Conservation (phyloP, 2,329 filamentous ascomycete species). For the Stagonosporopsis vannaccii region DNA sequence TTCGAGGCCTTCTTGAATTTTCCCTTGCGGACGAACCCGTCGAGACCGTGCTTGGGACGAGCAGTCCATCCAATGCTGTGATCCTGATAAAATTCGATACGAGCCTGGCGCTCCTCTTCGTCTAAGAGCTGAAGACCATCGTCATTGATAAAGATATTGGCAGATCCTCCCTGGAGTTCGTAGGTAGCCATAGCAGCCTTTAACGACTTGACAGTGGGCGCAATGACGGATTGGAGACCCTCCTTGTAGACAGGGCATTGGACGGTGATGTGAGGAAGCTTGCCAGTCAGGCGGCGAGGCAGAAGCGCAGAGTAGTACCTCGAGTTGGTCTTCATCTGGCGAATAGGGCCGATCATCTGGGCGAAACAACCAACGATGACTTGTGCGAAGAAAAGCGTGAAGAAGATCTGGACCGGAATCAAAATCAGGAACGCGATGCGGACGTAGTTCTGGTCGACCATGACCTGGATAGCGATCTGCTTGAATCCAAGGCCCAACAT, state of each 20-base stretch:
- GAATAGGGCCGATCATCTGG: conserved; percentile 77
- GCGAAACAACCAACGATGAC: conserved; percentile 78
- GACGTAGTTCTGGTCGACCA: conserved; percentile 67
- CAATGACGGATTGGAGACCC: conserved; percentile 74
- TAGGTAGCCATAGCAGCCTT: conserved; percentile 66
- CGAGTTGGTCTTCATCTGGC: conserved; percentile 76
- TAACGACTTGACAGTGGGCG: conserved; percentile 76
- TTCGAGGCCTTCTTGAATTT: conserved; percentile 63
- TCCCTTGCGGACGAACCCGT: conserved; percentile 37
- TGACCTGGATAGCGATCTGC: conserved; percentile 72
- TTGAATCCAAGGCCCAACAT: conserved; percentile 75
- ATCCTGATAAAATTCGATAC: conserved; percentile 56
- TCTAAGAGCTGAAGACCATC: conserved; percentile 69
- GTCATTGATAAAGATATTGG: conserved; percentile 71
- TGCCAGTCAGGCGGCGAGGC: conserved; percentile 66
- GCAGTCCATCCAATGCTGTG: conserved; percentile 57
- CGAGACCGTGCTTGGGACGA: conserved; percentile 49
- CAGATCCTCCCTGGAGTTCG: conserved; percentile 64
- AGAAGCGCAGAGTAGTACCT: conserved; percentile 78
- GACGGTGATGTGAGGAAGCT: conserved; percentile 72
- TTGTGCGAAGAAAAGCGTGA: conserved; percentile 82
- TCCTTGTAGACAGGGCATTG: conserved; percentile 90
- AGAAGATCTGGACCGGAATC: conserved; percentile 77
- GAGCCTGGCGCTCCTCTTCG: conserved; percentile 52
- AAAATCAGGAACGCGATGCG: conserved; percentile 71